Evolutionary conservation across 78 protist genomes (phyloP).

Genomic region (Salpingoeca rosetta): DNA sequence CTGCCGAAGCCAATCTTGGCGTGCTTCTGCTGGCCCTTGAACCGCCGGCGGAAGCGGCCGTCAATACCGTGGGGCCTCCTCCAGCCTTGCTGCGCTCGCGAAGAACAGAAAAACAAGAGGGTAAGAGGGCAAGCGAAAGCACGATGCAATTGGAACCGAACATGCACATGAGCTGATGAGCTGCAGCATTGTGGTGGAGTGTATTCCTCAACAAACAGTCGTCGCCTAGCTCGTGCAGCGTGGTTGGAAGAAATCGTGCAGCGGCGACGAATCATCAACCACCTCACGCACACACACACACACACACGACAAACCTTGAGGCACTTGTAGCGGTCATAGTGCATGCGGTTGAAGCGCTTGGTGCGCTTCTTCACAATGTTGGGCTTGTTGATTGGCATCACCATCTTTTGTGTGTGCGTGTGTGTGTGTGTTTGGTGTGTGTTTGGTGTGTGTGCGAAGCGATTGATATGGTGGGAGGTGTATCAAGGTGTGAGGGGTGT

Average conservation of each 20-base stretch:
- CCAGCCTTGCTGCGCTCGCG: slow-evolving; percentile 66
- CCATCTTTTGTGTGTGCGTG: too few species aligned
- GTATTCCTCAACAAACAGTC: too few species aligned
- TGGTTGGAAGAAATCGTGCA: too few species aligned
- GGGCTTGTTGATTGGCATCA: slow-evolving; percentile 5
- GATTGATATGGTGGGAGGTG: too few species aligned
- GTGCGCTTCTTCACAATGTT: slow-evolving; percentile 86
- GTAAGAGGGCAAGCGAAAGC: neutral
- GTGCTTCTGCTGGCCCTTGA: slow-evolving; percentile 65
- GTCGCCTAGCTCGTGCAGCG: too few species aligned
- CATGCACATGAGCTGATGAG: too few species aligned
- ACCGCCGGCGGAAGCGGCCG: slow-evolving; percentile 83
- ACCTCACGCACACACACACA: neutral
- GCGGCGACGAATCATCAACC: too few species aligned
- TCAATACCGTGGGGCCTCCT: slow-evolving; percentile 96
- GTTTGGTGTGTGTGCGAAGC: too few species aligned
- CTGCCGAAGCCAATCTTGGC: slow-evolving; percentile 93
- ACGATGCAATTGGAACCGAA: too few species aligned
- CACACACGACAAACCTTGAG: slow-evolving; percentile 14
- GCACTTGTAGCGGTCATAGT: slow-evolving; percentile 72
- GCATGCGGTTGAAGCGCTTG: slow-evolving; percentile 83
- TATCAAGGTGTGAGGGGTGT: too few species aligned
- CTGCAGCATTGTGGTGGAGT: too few species aligned
- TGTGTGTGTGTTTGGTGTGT: too few species aligned
- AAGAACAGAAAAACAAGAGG: neutral